Evolutionary conservation across 2,329 filamentous ascomycete genomes (phyloP).

Genomic region (Hypomyces rosellus): DNA sequence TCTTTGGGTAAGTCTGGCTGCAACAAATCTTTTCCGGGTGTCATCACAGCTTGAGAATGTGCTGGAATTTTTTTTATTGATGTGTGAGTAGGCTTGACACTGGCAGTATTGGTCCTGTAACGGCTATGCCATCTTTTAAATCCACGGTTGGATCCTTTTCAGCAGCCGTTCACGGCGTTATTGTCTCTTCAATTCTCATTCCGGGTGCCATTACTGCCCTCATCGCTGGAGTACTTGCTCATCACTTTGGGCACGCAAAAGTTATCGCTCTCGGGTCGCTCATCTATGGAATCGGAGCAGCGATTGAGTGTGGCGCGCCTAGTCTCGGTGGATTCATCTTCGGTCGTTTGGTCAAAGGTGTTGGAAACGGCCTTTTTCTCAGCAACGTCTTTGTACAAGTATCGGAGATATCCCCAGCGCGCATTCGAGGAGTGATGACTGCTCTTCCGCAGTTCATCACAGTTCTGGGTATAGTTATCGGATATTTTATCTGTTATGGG

Average conservation of each 20-base stretch:
- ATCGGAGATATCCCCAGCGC: conserved; percentile 52
- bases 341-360: conserved; percentile 48
- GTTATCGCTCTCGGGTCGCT: conserved; percentile 46
- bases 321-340: conserved; percentile 46
- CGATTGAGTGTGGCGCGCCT: conserved; percentile 30
- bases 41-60: no score
- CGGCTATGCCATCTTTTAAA: conserved; percentile 48
- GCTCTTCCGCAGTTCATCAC: conserved; percentile 49
- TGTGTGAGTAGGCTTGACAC: conserved; percentile 26
- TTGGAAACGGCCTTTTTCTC: conserved; percentile 52
- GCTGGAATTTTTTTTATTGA: no score
- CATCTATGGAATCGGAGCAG: conserved; percentile 47
- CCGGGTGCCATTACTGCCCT: conserved; percentile 54
- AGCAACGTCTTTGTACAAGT: conserved; percentile 48
- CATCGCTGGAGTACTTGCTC: conserved; percentile 49
- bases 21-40: no score
- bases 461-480: conserved; percentile 43
- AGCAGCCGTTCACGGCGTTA: conserved; percentile 50
- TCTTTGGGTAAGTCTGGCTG: conserved; percentile 22
- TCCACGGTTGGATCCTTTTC: conserved; percentile 45
- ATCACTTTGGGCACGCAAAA: conserved; percentile 46
- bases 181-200: conserved; percentile 54
- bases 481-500: conserved; percentile 58
- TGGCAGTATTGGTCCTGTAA: conserved; percentile 53
- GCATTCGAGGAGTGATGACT: conserved; percentile 43